Evolutionary conservation across 371 early-diverging fungal genomes (phyloP), one percentile per base, ranked within the genome.

Genomic region (Lichtheimia ornata): DNA sequence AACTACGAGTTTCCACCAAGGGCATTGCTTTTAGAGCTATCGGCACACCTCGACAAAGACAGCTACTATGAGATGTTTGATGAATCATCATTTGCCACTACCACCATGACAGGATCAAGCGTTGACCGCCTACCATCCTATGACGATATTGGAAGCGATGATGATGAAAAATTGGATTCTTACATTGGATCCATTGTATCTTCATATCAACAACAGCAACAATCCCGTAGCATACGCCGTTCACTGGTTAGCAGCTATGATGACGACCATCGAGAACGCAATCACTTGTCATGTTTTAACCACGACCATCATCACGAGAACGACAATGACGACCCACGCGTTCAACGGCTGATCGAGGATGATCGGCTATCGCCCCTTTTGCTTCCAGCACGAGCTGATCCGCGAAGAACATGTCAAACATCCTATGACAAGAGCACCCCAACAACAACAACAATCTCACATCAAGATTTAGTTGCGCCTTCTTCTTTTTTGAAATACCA

Each of bases 1-100:
- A 56, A 61, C 27, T 78, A 74, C 56, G 79, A 78, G 58, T 78
- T 78, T 53, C 79, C 79, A 25, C 70, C 75, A 9, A 66, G 60
- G 59, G 67, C 73, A 22, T 65, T 64, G 3, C 54, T 71, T 12
- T 47, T 63, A 44, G 67, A 63, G 30, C 56, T 77, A 15, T 68
- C 63, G 11, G 72, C 63, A 9, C 63, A 60, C 0, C 72, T 72
- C 52, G 76, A 61, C 42, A 42, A 62, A 7, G 62, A 74, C 24
- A 61, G 55, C 12, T 74, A 59, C 58, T 65, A 59, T 43, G 61
- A 59, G 6, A 72, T 62, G 53, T 74, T 74, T 63, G 79, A 78
- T 40, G 79, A 71, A 60, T 73, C 71, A 42, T 78, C 79, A 1
- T 74, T 74, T 54, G 69, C 75, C 6, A 73, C 70, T 47, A 71